Conservation (phyloP, 495 filamentous ascomycete genomes). For the Evernia prunastri region DNA sequence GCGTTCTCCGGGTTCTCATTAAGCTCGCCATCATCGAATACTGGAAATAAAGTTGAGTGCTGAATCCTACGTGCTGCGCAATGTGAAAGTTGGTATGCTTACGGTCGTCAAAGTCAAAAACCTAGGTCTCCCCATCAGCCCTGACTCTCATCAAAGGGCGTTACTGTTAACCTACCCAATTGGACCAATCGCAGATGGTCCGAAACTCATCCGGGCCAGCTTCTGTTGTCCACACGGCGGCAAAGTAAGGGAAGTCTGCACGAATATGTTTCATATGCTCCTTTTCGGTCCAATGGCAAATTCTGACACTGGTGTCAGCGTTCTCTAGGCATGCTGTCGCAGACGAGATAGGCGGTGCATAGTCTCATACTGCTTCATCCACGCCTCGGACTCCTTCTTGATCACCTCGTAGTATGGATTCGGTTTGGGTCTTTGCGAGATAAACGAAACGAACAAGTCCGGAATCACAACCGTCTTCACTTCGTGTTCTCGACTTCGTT, state of each 20-base stretch:
- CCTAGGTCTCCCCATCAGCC: not conserved
- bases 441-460: too few relatives aligned
- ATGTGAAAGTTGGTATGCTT: not conserved
- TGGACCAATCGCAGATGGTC: not conserved
- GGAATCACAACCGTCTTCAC: too few relatives aligned
- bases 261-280: not conserved
- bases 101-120: not conserved
- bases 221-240: not conserved
- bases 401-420: not conserved
- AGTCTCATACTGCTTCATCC: not conserved
- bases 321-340: not conserved
- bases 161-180: not conserved
- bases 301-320: not conserved
- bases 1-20: not conserved
- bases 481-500: too few relatives aligned
- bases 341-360: too few relatives aligned
- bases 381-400: not conserved
- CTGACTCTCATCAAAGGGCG: not conserved
- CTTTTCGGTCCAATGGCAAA: not conserved
- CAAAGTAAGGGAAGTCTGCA: not conserved
- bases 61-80: not conserved
- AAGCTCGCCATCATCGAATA: not conserved
- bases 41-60: not conserved
- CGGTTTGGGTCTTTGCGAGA: too few relatives aligned
- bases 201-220: not conserved